phyloP scores from a whole-genome alignment of 768 basidiomycete species.

The Dictyophora rubrovolvata region DNA sequence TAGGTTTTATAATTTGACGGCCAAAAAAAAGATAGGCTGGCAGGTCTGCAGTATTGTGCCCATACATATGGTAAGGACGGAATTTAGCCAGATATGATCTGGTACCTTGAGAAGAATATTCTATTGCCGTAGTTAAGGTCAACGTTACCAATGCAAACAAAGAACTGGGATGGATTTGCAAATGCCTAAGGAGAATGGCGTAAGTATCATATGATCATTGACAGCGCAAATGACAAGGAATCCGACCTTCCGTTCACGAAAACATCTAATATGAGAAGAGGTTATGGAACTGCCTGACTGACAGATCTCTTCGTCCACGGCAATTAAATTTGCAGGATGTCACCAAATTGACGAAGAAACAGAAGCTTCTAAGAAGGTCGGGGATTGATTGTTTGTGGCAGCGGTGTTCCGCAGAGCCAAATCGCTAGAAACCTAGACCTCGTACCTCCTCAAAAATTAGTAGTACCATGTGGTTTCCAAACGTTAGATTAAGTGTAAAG shows the following conservation, averaged over 20 bases:
- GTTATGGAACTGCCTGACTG: neutral
- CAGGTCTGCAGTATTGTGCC: too few relatives aligned
- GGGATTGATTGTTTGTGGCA: neutral
- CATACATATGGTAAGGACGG: neutral
- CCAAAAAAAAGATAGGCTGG: too few relatives aligned
- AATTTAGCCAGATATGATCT: neutral
- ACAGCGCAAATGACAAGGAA: neutral
- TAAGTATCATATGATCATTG: neutral
- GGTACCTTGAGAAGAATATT: neutral
- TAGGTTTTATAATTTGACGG: too few relatives aligned
- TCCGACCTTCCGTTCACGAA: too few relatives aligned
- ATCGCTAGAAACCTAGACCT: neutral
- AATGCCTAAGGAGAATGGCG: neutral
- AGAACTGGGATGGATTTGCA: too few relatives aligned
- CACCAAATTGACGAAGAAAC: neutral
- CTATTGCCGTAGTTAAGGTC: too few relatives aligned
- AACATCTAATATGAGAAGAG: too few relatives aligned
- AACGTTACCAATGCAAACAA: too few relatives aligned
- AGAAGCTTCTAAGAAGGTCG: neutral
- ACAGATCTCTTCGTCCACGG: neutral
- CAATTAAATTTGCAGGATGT: neutral
- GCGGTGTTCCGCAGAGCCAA: neutral
- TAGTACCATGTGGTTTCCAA: neutral
- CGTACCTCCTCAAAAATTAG: neutral
- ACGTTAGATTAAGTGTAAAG: neutral